phyloP scores from a whole-genome alignment of 2,329 filamentous ascomycete genomes.

The Hypoxylon sp. region DNA sequence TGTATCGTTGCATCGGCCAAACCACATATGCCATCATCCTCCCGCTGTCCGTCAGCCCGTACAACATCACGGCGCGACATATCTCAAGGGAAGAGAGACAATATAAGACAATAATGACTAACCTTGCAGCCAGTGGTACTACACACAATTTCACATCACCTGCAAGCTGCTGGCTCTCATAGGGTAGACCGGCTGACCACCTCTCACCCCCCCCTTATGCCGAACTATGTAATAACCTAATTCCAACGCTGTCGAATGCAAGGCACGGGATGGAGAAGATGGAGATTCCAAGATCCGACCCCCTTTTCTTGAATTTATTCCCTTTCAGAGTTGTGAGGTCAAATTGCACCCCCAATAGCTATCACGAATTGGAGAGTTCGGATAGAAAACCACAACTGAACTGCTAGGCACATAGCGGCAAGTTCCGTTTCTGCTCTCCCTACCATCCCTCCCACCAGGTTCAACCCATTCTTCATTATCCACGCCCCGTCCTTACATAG shows the following conservation, averaged over 20 bases:
- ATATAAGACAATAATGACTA: background rate
- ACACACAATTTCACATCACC: constrained; percentile 7
- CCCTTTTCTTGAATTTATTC: background rate
- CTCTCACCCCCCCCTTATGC: background rate
- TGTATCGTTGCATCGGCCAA: constrained; percentile 18
- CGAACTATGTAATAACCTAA: constrained; percentile 25
- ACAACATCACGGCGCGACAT: background rate
- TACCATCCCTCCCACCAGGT: constrained; percentile 2
- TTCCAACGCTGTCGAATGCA: constrained; percentile 24
- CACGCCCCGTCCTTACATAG: background rate
- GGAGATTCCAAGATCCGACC: background rate
- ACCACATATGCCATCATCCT: background rate
- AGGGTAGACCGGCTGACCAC: constrained; percentile 20
- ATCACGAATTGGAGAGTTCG: background rate
- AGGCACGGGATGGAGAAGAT: constrained; percentile 14
- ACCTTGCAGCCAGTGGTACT: background rate
- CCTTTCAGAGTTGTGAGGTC: background rate
- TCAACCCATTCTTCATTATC: background rate
- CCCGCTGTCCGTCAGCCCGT: background rate
- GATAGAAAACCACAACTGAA: background rate
- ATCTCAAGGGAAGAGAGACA: background rate
- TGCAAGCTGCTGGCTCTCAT: constrained; percentile 15
- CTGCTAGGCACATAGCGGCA: background rate
- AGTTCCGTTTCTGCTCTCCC: background rate
- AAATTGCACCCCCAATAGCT: background rate